Base-by-base conservation (phyloP, 2,329 filamentous ascomycete species). In the Pseudogymnoascus sp. region DNA sequence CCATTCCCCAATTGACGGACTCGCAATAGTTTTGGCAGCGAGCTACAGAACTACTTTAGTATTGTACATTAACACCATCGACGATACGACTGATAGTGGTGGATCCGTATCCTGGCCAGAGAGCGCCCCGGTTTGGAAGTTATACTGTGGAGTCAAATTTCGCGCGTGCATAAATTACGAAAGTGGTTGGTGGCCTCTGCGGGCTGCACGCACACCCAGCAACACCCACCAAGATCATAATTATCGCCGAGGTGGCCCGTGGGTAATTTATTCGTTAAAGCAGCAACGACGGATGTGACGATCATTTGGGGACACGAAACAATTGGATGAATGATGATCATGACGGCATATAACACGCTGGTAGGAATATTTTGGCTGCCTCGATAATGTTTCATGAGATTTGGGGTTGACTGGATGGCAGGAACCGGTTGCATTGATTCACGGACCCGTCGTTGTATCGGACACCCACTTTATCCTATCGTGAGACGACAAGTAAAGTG, bases 101-200 rank as follows among this genome's bases (percentile, higher is more conserved):
- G 51, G 51, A 57, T 57, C 29, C 10, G n/a, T 34, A 57, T 34
- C 51, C n/a, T 57, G 51, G 51, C 51, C 51, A 57, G 2, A 12
- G 4, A 34, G 29, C 6, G 51, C 51, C 51, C 51, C n/a, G 29
- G 51, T 57, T 18, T 11, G 47, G 29, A 57, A 57, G 51, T 57
- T 57, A 57, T 57, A 57, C 51, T 57, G 51, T 57, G 51, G 51
- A 57, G 51, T 34, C 51, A 57, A 57, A 57, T 57, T 57, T 57
- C 51, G 51, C 51, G 29, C 51, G 29, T 57, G 51, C 51, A 57
- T 57, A 57, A 57, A 34, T 18, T 31, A 57, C 51, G 51, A 57
- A 57, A 57, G 51, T 57, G 51, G 51, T 57, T 34, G 51, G 47
- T 57, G 47, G 47, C 26, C 47, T 57, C n/a, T 57, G 26, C 26